Base-by-base conservation (phyloP, 1,139 yeast species). In the Protomyces inundatus region DNA sequence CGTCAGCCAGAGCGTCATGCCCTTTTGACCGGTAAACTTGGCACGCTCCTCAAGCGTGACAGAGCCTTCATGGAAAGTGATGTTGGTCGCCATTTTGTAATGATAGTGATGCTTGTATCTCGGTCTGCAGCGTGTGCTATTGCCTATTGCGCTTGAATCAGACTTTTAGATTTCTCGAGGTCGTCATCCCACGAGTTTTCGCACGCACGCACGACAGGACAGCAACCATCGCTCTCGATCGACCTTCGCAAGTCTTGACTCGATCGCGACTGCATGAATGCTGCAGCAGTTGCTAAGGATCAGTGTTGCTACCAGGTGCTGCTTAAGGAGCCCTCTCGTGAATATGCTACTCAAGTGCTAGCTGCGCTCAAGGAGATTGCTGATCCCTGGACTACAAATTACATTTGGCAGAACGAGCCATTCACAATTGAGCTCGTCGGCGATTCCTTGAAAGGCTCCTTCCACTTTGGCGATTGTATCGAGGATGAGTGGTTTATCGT, bases 1-100 rank as follows among this genome's bases (percentile, higher is more conserved):
- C 9, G 98, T 91, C 71, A 91, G 81, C 98, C 98, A 91, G 52
- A 91, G 81, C 33, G 98, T 91, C 66, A 88, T 86, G 60, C 98
- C 98, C 67, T 82, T 82, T 78, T 91, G 97, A 67, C 86, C 85
- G 69, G 90, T 84, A 66, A 88, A 78, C 35, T 74, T 77, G 56
- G 82, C 76, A 72, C 98, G 87, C 77, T 91, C 97, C 32, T 80
- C 84, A 76, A 87, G 90, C 39, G 95, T 86, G 71, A 91, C 80
- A 12, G 62, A 52, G 51, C 95, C 93, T 69, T 84, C 84, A 77
- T 91, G 98, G 97, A 98, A 91, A 69, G 97, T 90, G 76, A 91
- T 90, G 73, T 91, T 91, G 61, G 97, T 86, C 71, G 97, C 95
- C 97, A 90, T 91, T 14, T 6, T 23, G 23, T 23, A 2, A 23